Conservation (phyloP, 2,329 filamentous ascomycete genomes). For the Achaetomium macrosporum region DNA sequence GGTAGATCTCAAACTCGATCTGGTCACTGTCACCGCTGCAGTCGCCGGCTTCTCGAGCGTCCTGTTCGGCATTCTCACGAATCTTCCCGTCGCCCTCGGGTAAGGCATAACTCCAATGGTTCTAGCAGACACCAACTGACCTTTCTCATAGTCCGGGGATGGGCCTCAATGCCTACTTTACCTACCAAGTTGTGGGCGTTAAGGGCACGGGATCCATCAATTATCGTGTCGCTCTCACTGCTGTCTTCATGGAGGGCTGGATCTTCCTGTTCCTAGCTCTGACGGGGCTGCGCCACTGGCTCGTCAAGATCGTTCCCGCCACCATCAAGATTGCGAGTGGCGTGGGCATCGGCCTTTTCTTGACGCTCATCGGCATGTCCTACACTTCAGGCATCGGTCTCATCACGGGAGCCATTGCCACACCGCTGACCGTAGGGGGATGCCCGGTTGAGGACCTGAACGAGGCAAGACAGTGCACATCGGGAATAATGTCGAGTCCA, state of each 20-base stretch:
- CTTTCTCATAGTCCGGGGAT: slow-evolving; percentile 51
- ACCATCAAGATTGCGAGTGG: slow-evolving; percentile 62
- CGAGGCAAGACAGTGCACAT: slow-evolving; percentile 44
- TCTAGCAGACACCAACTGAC: neutral
- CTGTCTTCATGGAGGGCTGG: slow-evolving; percentile 60
- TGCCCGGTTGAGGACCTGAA: slow-evolving; percentile 55
- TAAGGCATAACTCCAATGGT: slow-evolving; percentile 36
- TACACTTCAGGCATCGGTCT: slow-evolving; percentile 79
- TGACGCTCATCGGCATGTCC: slow-evolving; percentile 61
- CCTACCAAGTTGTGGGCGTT: slow-evolving; percentile 59
- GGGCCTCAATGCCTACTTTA: slow-evolving; percentile 63
- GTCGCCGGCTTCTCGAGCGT: slow-evolving; percentile 70
- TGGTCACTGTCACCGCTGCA: slow-evolving; percentile 79
- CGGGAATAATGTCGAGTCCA: slow-evolving; percentile 69
- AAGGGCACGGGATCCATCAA: slow-evolving; percentile 52
- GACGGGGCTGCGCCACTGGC: slow-evolving; percentile 67
- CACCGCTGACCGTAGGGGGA: slow-evolving; percentile 71
- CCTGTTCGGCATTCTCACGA: slow-evolving; percentile 73
- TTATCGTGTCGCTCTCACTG: slow-evolving; percentile 55
- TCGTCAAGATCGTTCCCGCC: slow-evolving; percentile 58
- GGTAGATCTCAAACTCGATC: slow-evolving; percentile 61
- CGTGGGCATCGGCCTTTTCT: slow-evolving; percentile 59
- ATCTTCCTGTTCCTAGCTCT: slow-evolving; percentile 59
- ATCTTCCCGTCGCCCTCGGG: slow-evolving; percentile 71
- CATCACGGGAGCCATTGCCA: slow-evolving; percentile 63